These are phyloP conservation scores for Zygosaccharomyces kombuchaensis DNA, from an alignment of 805 yeast species.

Conservation along the genomic window DNA sequence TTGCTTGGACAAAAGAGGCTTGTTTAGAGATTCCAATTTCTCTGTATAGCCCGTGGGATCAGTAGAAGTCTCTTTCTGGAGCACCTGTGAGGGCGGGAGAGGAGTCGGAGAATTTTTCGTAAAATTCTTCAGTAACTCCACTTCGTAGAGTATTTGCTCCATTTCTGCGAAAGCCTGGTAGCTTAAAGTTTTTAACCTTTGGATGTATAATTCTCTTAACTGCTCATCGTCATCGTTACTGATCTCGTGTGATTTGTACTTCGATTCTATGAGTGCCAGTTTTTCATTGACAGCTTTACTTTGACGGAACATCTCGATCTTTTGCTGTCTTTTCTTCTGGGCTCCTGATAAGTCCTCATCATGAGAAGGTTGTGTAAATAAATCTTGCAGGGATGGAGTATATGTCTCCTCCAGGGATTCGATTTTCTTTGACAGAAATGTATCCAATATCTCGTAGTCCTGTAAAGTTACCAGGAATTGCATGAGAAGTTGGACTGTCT, in stretches of 20 bases:
- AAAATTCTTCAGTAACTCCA: conserved; percentile 52
- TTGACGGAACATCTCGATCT: conserved; percentile 61
- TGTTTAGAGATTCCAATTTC: conserved; percentile 48
- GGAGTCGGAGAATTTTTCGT: conserved; percentile 21
- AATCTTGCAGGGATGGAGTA: conserved; percentile 38
- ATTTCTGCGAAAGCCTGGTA: conserved; percentile 51
- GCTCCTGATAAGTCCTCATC: conserved; percentile 24
- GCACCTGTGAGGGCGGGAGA: conserved; percentile 7
- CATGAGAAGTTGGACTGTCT: conserved; percentile 42
- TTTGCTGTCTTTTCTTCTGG: conserved; percentile 56
- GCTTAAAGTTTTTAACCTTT: conserved; percentile 50
- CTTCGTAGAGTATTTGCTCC: conserved; percentile 60
- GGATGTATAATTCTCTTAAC: conserved; percentile 50
- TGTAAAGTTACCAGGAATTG: conserved; percentile 44
- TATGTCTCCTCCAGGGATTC: conserved; percentile 40
- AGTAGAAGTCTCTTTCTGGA: background rate
- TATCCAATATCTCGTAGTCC: conserved; percentile 43
- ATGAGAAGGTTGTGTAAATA: conserved; percentile 20
- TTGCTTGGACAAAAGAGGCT: conserved; percentile 55
- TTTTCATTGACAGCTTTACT: conserved; percentile 51
- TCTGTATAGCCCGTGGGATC: conserved; percentile 57
- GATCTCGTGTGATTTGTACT: conserved; percentile 33
- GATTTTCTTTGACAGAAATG: conserved; percentile 37
- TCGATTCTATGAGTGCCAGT: conserved; percentile 39
- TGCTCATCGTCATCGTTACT: conserved; percentile 57